These are phyloP conservation scores for Rhizopus stolonifer DNA, from an alignment of 371 early-diverging fungal species.

Conservation along the genomic window DNA sequence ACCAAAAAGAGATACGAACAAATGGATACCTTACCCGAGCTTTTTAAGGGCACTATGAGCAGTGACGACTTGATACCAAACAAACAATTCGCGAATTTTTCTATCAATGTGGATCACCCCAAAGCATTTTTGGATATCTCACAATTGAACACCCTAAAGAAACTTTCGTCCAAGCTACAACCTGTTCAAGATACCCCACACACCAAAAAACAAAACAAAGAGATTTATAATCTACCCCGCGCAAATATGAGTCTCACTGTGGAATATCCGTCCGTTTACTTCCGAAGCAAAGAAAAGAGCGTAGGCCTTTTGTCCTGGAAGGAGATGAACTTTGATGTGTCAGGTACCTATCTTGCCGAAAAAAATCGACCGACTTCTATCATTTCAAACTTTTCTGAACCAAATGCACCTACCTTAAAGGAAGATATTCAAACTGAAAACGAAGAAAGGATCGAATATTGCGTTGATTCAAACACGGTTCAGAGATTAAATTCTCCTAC, in stretches of 20 bases:
- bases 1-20: not conserved
- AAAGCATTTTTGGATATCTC: slow-evolving; percentile 8
- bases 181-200: not conserved
- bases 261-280: slow-evolving; percentile 15
- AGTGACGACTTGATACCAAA: slow-evolving; percentile 19
- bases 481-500: slow-evolving; percentile 21
- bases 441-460: slow-evolving; percentile 4
- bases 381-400: slow-evolving; percentile 17
- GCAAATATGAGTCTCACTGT: slow-evolving; percentile 12
- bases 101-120: slow-evolving; percentile 9
- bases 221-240: slow-evolving; percentile 16
- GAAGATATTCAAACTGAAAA: not conserved
- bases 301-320: slow-evolving; percentile 15
- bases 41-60: not conserved
- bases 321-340: slow-evolving; percentile 15
- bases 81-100: slow-evolving; percentile 9
- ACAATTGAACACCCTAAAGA: slow-evolving; percentile 2
- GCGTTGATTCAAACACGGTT: slow-evolving; percentile 3
- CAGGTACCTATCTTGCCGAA: slow-evolving; percentile 23
- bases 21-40: not conserved
- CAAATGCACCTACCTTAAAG: not conserved
- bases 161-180: not conserved
- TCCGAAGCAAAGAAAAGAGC: slow-evolving; percentile 2
- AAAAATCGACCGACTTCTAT: slow-evolving; percentile 15
- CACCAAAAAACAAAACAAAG: not conserved